These are phyloP conservation scores for Fomes fomentarius DNA, from an alignment of 1,284 basidiomycete species.

Conservation along the genomic window DNA sequence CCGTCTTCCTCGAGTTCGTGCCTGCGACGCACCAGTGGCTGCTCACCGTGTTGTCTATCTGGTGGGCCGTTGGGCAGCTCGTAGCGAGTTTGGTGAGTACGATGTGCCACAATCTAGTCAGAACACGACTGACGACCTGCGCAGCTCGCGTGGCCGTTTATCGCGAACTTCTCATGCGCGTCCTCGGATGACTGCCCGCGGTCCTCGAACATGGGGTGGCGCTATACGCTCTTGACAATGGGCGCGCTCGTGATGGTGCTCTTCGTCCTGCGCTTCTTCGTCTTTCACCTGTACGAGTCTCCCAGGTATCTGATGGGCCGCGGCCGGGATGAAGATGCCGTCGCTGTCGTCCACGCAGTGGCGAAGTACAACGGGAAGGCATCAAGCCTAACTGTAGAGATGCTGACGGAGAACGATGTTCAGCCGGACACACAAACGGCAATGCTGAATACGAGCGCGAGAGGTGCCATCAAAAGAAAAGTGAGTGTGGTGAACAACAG, in stretches of 20 bases:
- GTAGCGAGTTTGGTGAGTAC: conserved; percentile 54
- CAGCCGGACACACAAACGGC: not conserved
- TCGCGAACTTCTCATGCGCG: conserved; percentile 60
- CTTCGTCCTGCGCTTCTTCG: conserved; percentile 68
- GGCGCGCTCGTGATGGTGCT: conserved; percentile 63
- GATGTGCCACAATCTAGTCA: conserved; percentile 4
- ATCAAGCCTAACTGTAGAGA: conserved; percentile 46
- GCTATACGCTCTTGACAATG: conserved; percentile 64
- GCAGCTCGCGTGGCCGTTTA: conserved; percentile 57
- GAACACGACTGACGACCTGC: conserved; percentile 22
- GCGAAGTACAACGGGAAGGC: conserved; percentile 66
- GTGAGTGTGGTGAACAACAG: conserved; percentile 43
- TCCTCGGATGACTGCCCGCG: conserved; percentile 43
- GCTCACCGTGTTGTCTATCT: conserved; percentile 61
- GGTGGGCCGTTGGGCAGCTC: conserved; percentile 66
- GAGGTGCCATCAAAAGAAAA: conserved; percentile 42
- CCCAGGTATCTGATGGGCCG: conserved; percentile 75
- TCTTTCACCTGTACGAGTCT: conserved; percentile 72
- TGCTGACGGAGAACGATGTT: conserved; percentile 8
- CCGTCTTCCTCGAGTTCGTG: conserved; percentile 73
- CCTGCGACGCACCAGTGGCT: conserved; percentile 64
- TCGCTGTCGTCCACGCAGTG: conserved; percentile 68
- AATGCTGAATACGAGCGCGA: conserved; percentile 31
- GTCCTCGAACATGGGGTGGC: conserved; percentile 66
- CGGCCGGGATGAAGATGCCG: conserved; percentile 69